Base-by-base conservation (phyloP, 1,284 basidiomycete genomes). In the Mycocalia duriaeana region DNA sequence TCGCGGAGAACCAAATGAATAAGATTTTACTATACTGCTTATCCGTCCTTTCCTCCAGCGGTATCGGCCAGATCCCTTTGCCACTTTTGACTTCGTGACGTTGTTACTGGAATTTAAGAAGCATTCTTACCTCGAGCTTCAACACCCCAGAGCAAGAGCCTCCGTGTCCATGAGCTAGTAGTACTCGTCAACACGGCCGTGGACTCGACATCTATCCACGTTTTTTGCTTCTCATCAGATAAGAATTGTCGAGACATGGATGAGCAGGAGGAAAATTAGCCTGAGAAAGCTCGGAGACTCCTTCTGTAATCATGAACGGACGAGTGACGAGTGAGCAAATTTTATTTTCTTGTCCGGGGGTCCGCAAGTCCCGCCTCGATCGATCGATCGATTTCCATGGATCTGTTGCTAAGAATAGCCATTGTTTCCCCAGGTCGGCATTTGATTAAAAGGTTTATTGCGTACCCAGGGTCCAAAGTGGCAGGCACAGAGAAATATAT, bases 1-100 rank as follows among this genome's bases (percentile, higher is more conserved):
- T 89, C 49, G 75, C 70, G 0, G 87, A 79, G 49, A 88, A 73
- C 82, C 82, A 89, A 18, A 89, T 70, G 61, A 85, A 88, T 68
- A 89, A 89, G 7, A 88, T 73, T 53, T 87, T 86, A 65, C 69
- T 76, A 62, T 77, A 85, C 46, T 84, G 79, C 2, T 69, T 77
- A 56, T 85, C 84, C 5, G 67, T 79, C 16, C 84, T 72, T 43
- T 84, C 60, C 38, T 67, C 64, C 25, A 60, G 38, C 24, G 65
- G 60, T 5, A 69, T 64, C 34, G 69, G 70, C 19, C 57, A 52
- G 25, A 70, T 61, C 3, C 69, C 70, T 71, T 44, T 20, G 11
- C 31, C 4, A 34, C 31, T 5, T 34, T 16, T 14, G 8, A 13
- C 31, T 4, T 5, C 31, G 8, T 6, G 6, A 34, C 31, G 6